Conservation (phyloP, 2,329 filamentous ascomycete species). For the Celoporthe dispersa region DNA sequence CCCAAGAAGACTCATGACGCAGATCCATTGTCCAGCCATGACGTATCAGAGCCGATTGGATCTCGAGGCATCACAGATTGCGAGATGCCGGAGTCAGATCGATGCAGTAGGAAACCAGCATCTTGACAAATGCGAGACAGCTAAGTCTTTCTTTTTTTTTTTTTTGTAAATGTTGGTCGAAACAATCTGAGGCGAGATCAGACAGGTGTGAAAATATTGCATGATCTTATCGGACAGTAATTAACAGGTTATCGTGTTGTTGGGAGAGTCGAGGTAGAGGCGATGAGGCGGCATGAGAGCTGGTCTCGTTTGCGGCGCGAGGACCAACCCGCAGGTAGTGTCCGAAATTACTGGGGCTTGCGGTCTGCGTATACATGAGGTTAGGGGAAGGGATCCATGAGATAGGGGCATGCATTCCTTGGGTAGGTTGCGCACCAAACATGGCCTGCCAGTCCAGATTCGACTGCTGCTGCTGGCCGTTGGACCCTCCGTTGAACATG, state of each 20-base stretch:
- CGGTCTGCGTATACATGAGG: slow-evolving; percentile 70
- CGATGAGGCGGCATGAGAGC: slow-evolving; percentile 50
- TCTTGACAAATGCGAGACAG: not conserved
- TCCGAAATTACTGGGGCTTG: slow-evolving; percentile 60
- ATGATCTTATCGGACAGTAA: slow-evolving; percentile 60
- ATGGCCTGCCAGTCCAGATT: slow-evolving; percentile 78
- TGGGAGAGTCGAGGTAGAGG: slow-evolving; percentile 52
- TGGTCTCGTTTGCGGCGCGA: slow-evolving; percentile 49
- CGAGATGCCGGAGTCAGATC: not conserved
- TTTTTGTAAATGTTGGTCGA: slow-evolving; percentile 49
- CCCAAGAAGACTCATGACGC: slow-evolving; percentile 73
- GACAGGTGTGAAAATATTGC: slow-evolving; percentile 58
- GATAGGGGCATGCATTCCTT: slow-evolving; percentile 53
- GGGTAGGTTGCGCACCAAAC: slow-evolving; percentile 73
- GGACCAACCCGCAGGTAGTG: slow-evolving; percentile 53
- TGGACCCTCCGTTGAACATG: slow-evolving; percentile 61
- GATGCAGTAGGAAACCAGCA: not conserved
- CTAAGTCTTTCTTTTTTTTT: too few species aligned
- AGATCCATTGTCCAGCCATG: slow-evolving; percentile 62
- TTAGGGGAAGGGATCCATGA: slow-evolving; percentile 61
- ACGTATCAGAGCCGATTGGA: not conserved
- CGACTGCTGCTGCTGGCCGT: slow-evolving; percentile 62
- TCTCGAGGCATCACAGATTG: not conserved
- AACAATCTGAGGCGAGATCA: slow-evolving; percentile 47
- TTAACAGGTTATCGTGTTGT: slow-evolving; percentile 54